Evolutionary conservation across 805 yeast genomes (phyloP).

Genomic region (Hemisphaericaspora nanyangensis): DNA sequence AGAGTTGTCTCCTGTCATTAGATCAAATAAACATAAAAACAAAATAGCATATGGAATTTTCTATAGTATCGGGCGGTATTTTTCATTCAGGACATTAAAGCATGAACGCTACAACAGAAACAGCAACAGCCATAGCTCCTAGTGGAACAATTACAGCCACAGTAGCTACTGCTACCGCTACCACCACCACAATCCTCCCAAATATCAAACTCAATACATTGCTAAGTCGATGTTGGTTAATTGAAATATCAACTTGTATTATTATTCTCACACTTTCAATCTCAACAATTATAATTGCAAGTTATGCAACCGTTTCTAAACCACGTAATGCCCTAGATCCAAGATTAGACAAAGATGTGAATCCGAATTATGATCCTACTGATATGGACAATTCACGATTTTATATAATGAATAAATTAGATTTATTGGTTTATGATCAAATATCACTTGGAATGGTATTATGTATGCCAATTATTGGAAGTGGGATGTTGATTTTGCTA

Average conservation of each 20-base stretch:
- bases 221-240: neutral
- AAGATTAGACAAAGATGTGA: conserved; percentile 9
- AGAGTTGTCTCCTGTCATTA: no score
- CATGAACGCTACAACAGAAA: no score
- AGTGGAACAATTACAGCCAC: no score
- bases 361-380: conserved; percentile 17
- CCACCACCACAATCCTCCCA: no score
- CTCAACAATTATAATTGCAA: conserved; percentile 17
- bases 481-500: conserved; percentile 32
- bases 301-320: conserved; percentile 18
- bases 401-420: conserved; percentile 9
- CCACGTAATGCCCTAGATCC: conserved; percentile 24
- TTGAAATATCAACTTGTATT: neutral
- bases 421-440: conserved; percentile 5
- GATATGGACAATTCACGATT: conserved; percentile 18
- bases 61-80: no score
- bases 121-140: no score
- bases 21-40: no score
- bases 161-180: neutral
- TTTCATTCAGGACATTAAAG: no score
- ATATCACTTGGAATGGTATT: conserved; percentile 5
- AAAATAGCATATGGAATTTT: no score
- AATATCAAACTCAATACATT: no score
- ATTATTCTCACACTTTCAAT: conserved; percentile 20
- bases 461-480: conserved; percentile 44